phyloP scores from a whole-genome alignment of 345 rosid species.

The Cardiospermum halicacabum region DNA sequence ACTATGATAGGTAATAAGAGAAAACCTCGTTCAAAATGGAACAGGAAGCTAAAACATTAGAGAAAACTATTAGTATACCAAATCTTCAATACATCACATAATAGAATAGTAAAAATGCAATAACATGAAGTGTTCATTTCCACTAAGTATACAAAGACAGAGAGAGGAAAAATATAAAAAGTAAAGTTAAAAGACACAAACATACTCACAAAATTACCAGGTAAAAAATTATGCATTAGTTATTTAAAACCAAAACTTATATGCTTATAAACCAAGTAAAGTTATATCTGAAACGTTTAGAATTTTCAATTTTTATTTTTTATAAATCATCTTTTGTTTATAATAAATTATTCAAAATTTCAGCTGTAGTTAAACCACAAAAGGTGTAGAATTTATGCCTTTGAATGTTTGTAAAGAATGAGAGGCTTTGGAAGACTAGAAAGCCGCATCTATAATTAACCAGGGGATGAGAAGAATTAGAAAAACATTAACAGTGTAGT shows the following conservation, averaged over 20 bases:
- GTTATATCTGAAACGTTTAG: neutral
- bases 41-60: too few relatives aligned
- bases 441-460: neutral
- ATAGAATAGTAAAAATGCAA: too few relatives aligned
- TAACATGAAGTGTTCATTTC: too few relatives aligned
- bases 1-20: too few relatives aligned
- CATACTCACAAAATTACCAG: too few relatives aligned
- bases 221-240: too few relatives aligned
- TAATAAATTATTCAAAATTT: neutral
- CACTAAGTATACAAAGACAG: too few relatives aligned
- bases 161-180: neutral
- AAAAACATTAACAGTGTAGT: neutral
- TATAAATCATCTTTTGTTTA: neutral
- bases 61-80: too few relatives aligned
- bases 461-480: neutral
- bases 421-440: neutral
- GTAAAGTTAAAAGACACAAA: neutral
- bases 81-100: too few relatives aligned
- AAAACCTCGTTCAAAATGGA: too few relatives aligned
- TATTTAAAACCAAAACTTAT: neutral
- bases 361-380: neutral
- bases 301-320: neutral
- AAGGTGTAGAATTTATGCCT: neutral
- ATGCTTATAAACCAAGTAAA: neutral
- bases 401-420: neutral